Evolutionary conservation across 257 asterid genomes (phyloP).

Genomic region (Orobanche coerulescens): DNA sequence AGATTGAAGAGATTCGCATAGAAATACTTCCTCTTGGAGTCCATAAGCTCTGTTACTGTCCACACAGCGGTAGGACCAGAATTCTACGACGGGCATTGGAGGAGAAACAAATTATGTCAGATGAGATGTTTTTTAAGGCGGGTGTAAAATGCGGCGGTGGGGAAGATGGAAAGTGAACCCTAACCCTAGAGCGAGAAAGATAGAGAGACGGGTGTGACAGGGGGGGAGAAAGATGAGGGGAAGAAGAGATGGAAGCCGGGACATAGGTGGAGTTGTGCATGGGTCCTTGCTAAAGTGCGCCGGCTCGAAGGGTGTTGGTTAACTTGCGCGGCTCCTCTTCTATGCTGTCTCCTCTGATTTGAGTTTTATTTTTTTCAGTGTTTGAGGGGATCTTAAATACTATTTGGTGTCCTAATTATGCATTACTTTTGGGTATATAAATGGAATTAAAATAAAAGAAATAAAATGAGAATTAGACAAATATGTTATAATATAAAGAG

Average conservation of each 20-base stretch:
- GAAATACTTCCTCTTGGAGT: constrained; percentile 53
- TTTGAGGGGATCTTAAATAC: too few relatives aligned
- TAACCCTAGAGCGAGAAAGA: constrained; percentile 49
- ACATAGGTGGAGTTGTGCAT: constrained; percentile 51
- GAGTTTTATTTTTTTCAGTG: not conserved
- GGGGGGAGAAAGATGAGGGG: constrained; percentile 37
- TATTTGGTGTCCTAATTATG: too few relatives aligned
- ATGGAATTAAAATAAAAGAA: too few relatives aligned
- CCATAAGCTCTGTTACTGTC: constrained; percentile 50
- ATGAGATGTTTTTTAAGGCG: constrained; percentile 17
- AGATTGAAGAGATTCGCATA: constrained; percentile 89
- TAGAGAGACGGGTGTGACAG: constrained; percentile 16
- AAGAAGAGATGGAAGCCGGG: constrained; percentile 37
- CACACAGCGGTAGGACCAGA: constrained; percentile 23
- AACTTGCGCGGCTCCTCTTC: constrained; percentile 42
- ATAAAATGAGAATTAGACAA: too few relatives aligned
- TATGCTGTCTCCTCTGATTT: constrained; percentile 7
- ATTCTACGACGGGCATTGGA: constrained; percentile 56
- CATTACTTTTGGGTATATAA: too few relatives aligned
- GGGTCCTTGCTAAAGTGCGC: constrained; percentile 54
- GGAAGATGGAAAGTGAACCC: constrained; percentile 29
- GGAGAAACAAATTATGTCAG: constrained; percentile 2
- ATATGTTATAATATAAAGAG: too few relatives aligned
- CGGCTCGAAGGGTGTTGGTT: constrained; percentile 27
- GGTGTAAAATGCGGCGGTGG: constrained; percentile 17